phyloP scores from a whole-genome alignment of 805 yeast genomes.

The Starmerella sp. region DNA sequence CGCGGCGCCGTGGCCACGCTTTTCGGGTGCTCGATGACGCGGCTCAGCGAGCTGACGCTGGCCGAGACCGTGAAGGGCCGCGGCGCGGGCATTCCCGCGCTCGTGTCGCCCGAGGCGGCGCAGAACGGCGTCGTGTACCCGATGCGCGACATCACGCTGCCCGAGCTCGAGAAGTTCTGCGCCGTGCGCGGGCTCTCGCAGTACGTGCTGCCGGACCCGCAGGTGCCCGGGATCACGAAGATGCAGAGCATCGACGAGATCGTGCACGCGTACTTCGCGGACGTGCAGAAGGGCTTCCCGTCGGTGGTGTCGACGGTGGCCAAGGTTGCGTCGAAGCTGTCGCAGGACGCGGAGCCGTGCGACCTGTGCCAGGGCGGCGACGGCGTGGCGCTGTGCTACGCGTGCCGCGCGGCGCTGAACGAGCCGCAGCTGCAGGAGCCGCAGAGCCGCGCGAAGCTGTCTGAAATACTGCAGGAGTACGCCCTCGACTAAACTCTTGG shows the following conservation, averaged over 20 bases:
- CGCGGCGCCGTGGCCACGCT: slow-evolving; percentile 41
- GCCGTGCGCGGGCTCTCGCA: slow-evolving; percentile 33
- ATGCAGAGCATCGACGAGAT: slow-evolving; percentile 75
- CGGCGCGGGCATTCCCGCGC: slow-evolving; percentile 52
- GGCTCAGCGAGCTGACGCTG: slow-evolving; percentile 67
- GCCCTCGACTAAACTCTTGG: background rate
- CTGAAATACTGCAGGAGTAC: background rate
- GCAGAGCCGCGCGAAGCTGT: slow-evolving; percentile 1
- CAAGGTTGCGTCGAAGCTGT: slow-evolving; percentile 69
- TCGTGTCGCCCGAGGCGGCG: slow-evolving; percentile 14
- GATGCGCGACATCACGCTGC: slow-evolving; percentile 57
- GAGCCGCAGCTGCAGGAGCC: background rate
- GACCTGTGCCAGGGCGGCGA: slow-evolving; percentile 12
- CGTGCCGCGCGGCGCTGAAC: slow-evolving; percentile 16
- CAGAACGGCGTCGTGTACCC: slow-evolving; percentile 41
- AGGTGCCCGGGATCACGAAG: slow-evolving; percentile 39
- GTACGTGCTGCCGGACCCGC: slow-evolving; percentile 24
- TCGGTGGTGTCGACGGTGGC: slow-evolving; percentile 88
- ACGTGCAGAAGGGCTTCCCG: slow-evolving; percentile 68
- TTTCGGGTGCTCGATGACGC: slow-evolving; percentile 68
- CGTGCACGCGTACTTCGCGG: slow-evolving; percentile 57
- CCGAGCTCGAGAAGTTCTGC: slow-evolving; percentile 53
- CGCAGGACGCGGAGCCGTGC: slow-evolving; percentile 21
- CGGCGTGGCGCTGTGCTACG: slow-evolving; percentile 20
- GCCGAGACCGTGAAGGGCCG: slow-evolving; percentile 77